Evolutionary conservation across 345 rosid genomes (phyloP).

Genomic region (Mallotus nudiflorus): DNA sequence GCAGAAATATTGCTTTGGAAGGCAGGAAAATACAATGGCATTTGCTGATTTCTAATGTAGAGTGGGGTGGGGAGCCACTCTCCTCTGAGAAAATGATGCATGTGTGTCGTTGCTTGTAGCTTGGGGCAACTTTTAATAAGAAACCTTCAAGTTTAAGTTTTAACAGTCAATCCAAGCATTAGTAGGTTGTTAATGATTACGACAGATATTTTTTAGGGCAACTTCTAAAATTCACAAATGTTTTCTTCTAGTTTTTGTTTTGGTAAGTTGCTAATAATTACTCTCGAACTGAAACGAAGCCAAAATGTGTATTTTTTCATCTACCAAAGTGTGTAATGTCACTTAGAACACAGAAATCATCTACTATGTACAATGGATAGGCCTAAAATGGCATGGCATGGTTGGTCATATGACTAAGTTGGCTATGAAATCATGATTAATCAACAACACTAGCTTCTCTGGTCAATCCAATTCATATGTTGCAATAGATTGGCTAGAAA

Average conservation of each 20-base stretch:
- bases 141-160: conserved; percentile 30
- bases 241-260: too few relatives aligned
- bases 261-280: too few relatives aligned
- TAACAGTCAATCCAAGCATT: neutral
- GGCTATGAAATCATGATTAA: neutral
- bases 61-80: conserved; percentile 17
- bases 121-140: conserved; percentile 10
- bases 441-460: neutral
- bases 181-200: conserved; percentile 12
- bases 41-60: neutral
- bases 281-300: too few relatives aligned
- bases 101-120: conserved; percentile 23
- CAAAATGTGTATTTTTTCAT: too few relatives aligned
- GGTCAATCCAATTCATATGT: neutral
- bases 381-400: neutral
- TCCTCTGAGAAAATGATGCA: neutral
- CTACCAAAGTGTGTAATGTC: too few relatives aligned
- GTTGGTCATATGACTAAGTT: neutral
- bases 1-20: conserved; percentile 37
- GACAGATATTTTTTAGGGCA: neutral
- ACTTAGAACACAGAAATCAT: too few relatives aligned
- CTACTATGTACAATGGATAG: too few relatives aligned
- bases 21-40: conserved; percentile 22
- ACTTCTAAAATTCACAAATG: neutral
- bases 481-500: neutral